These are phyloP conservation scores for Penicillium sp. DNA, from an alignment of 2,329 filamentous ascomycete genomes.

Conservation along the genomic window DNA sequence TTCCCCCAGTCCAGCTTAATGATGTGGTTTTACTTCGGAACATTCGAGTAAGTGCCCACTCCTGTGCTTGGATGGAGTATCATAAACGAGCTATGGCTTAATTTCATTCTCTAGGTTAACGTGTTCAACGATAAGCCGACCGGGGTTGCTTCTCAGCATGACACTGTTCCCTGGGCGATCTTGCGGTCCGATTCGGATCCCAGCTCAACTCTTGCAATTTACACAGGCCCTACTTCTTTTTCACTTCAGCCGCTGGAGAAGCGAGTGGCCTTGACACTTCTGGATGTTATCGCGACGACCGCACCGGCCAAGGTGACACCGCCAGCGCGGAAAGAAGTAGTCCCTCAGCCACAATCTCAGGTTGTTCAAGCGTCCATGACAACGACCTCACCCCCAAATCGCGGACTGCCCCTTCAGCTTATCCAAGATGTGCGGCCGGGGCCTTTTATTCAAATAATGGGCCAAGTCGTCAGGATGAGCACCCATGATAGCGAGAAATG, in stretches of 20 bases:
- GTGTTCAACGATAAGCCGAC: conserved; percentile 25
- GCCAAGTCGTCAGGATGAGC: conserved; percentile 67
- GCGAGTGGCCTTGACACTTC: conserved; percentile 32
- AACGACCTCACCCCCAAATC: conserved; percentile 12
- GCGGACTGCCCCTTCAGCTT: conserved; percentile 54
- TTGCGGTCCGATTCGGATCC: conserved; percentile 36
- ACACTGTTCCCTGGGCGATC: conserved; percentile 40
- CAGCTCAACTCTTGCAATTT: conserved; percentile 25
- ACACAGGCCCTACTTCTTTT: conserved; percentile 35
- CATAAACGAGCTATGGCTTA: conserved; percentile 24
- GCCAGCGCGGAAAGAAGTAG: conserved; percentile 7
- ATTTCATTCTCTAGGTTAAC: conserved; percentile 23
- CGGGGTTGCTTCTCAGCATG: conserved; percentile 35
- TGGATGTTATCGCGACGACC: conserved; percentile 24
- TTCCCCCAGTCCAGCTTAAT: conserved; percentile 54
- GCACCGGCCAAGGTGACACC: background rate
- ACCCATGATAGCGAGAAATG: conserved; percentile 50
- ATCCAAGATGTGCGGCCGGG: conserved; percentile 64
- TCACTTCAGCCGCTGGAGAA: conserved; percentile 36
- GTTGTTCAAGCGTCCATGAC: conserved; percentile 17
- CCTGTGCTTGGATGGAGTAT: conserved; percentile 8
- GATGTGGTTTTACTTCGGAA: conserved; percentile 68
- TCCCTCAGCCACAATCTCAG: conserved; percentile 8
- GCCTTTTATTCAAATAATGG: conserved; percentile 70
- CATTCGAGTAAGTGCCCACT: conserved; percentile 54